phyloP scores from a whole-genome alignment of 495 filamentous ascomycete genomes.

The Filosporella fistucella region DNA sequence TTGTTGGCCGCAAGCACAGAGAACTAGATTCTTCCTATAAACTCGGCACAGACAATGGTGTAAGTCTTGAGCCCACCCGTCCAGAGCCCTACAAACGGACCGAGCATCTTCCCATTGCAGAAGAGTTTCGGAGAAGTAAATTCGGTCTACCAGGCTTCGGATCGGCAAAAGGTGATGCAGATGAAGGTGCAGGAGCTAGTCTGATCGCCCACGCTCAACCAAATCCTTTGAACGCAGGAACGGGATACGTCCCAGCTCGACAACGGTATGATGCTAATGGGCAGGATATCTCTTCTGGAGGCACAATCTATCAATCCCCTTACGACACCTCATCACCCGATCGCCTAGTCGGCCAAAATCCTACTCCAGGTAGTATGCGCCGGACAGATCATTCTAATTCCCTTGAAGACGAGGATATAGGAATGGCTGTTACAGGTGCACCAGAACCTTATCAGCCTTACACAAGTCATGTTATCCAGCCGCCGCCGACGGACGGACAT shows the following conservation, averaged over 20 bases:
- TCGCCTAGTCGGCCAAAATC: constrained; percentile 10
- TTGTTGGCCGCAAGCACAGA: constrained; percentile 60
- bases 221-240: constrained; percentile 28
- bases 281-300: constrained; percentile 16
- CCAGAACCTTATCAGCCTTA: constrained; percentile 26
- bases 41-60: not conserved
- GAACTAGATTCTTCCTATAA: constrained; percentile 39
- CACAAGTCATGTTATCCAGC: constrained; percentile 16
- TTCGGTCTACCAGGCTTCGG: constrained; percentile 22
- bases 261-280: constrained; percentile 20
- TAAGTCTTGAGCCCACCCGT: not conserved
- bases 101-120: constrained; percentile 36
- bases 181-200: constrained; percentile 41
- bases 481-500: constrained; percentile 7
- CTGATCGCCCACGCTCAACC: constrained; percentile 44
- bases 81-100: constrained; percentile 23
- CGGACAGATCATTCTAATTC: not conserved
- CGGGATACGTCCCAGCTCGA: constrained; percentile 18
- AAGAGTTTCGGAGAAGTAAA: constrained; percentile 37
- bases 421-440: constrained; percentile 21
- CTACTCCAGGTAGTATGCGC: constrained; percentile 9
- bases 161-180: constrained; percentile 9
- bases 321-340: constrained; percentile 9
- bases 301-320: constrained; percentile 1
- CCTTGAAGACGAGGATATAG: constrained; percentile 9